A percentile compares a stretch with the other conserved stretches of the same genome.
Evolutionary conservation across 306 rosid species (phyloP).

Genomic region (Cucumis cinereus): DNA sequence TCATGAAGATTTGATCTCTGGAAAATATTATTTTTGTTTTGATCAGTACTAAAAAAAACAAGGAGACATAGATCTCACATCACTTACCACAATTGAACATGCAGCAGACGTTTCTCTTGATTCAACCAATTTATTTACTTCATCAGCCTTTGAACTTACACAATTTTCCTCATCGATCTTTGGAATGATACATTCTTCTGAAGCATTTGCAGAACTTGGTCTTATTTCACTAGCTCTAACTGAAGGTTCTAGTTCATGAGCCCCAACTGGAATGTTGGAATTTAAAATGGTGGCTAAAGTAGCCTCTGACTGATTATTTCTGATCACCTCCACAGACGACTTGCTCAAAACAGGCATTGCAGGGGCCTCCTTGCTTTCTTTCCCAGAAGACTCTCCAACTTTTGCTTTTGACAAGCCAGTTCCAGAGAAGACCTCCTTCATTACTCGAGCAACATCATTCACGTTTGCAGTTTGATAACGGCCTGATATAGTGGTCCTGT

Average conservation of each 20-base stretch:
- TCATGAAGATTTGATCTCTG: constrained; percentile 17
- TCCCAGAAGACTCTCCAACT: constrained; percentile 35
- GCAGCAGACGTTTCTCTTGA: constrained; percentile 17
- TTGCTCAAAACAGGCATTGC: constrained; percentile 21
- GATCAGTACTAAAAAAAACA: constrained; percentile 15
- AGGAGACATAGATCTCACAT: constrained; percentile 16
- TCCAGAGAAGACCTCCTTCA: constrained; percentile 97
- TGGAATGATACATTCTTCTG: constrained; percentile 13
- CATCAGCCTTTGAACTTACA: constrained; percentile 15
- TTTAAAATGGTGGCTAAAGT: constrained; percentile 14
- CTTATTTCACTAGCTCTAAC: constrained; percentile 10
- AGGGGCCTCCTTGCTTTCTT: constrained; percentile 35
- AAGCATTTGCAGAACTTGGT: constrained; percentile 8
- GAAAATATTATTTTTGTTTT: constrained; percentile 17
- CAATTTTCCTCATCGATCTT: constrained; percentile 12
- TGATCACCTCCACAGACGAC: constrained; percentile 23
- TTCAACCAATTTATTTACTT: constrained; percentile 24
- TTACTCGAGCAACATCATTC: constrained; percentile 95
- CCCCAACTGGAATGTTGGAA: constrained; percentile 13
- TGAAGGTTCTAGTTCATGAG: constrained; percentile 16
- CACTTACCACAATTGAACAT: constrained; percentile 11
- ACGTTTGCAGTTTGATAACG: constrained; percentile 59
- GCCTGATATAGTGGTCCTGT: constrained; percentile 46
- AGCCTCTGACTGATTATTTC: constrained; percentile 22
- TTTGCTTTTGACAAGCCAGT: constrained; percentile 56